phyloP scores from a whole-genome alignment of 306 rosid genomes.

The Medicago ruthenica region DNA sequence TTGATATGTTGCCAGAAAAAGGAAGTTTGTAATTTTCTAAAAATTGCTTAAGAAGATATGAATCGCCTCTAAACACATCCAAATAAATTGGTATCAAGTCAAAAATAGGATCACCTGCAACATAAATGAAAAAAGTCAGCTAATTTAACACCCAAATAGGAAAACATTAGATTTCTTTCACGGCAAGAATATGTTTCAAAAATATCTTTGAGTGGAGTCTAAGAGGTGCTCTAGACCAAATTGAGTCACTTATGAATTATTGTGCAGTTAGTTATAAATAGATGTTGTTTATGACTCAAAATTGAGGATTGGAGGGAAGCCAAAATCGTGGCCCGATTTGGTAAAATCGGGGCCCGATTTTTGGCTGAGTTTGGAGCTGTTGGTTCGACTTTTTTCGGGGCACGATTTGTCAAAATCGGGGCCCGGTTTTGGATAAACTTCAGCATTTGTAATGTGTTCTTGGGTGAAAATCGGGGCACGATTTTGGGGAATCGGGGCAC shows the following conservation, averaged over 20 bases:
- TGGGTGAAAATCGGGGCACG: too few relatives aligned
- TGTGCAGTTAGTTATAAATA: conserved; percentile 12
- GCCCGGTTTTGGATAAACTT: too few relatives aligned
- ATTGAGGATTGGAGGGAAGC: too few relatives aligned
- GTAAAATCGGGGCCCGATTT: too few relatives aligned
- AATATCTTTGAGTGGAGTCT: background rate
- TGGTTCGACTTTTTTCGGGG: too few relatives aligned
- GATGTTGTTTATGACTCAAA: too few relatives aligned
- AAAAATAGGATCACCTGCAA: conserved; percentile 81
- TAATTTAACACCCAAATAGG: conserved; percentile 31
- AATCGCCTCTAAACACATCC: conserved; percentile 91
- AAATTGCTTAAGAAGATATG: conserved; percentile 61
- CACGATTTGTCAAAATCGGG: too few relatives aligned
- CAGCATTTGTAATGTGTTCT: too few relatives aligned
- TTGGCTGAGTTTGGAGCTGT: too few relatives aligned
- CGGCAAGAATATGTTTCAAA: conserved; percentile 13
- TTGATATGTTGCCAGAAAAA: conserved; percentile 49
- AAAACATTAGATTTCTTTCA: conserved; percentile 15
- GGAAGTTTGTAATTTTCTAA: conserved; percentile 90
- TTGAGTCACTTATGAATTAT: background rate
- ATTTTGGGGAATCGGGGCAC: too few relatives aligned
- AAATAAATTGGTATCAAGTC: conserved; percentile 89
- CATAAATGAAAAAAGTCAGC: conserved; percentile 35
- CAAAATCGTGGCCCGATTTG: too few relatives aligned
- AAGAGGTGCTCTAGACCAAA: conserved; percentile 6